Evolutionary conservation across 768 basidiomycete species (phyloP).

Genomic region (Calocybe indica): DNA sequence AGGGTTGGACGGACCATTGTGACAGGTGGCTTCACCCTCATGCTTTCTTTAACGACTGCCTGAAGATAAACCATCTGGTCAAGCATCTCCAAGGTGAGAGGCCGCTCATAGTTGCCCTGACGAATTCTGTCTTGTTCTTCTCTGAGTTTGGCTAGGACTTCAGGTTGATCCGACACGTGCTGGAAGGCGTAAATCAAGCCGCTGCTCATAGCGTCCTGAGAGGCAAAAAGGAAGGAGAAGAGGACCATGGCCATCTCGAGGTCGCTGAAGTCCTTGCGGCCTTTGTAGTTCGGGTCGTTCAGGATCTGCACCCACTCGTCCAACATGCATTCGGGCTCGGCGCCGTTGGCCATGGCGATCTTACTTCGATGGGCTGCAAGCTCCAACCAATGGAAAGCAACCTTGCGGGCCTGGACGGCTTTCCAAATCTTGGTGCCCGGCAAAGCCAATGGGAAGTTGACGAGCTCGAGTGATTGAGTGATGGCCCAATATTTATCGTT

Average conservation of each 20-base stretch:
- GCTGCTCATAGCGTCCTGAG: slow-evolving; percentile 97
- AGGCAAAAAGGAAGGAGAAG: slow-evolving; percentile 94
- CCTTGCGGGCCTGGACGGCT: slow-evolving; percentile 87
- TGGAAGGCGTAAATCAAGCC: slow-evolving; percentile 96
- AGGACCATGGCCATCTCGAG: slow-evolving; percentile 96
- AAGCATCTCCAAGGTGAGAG: slow-evolving; percentile 81
- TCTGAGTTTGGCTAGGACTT: slow-evolving; percentile 80
- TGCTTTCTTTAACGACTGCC: slow-evolving; percentile 90
- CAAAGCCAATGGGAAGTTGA: slow-evolving; percentile 94
- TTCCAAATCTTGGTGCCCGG: slow-evolving; percentile 97
- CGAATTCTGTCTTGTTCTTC: slow-evolving; percentile 88
- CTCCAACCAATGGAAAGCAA: slow-evolving; percentile 73
- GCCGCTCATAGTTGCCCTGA: slow-evolving; percentile 66
- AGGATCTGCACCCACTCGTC: slow-evolving; percentile 88
- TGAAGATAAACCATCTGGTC: slow-evolving; percentile 91
- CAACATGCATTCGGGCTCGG: slow-evolving; percentile 81
- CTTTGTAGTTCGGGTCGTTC: slow-evolving; percentile 62
- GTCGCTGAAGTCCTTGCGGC: slow-evolving; percentile 83
- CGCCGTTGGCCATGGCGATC: slow-evolving; percentile 72
- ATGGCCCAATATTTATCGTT: slow-evolving; percentile 95
- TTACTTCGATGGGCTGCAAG: slow-evolving; percentile 79
- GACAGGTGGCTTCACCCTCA: slow-evolving; percentile 90
- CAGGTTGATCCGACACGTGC: slow-evolving; percentile 89
- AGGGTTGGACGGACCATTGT: slow-evolving; percentile 66
- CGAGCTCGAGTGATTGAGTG: slow-evolving; percentile 91